Conservation (phyloP, 257 asterid genomes). For the Anisodus acutangulus region DNA sequence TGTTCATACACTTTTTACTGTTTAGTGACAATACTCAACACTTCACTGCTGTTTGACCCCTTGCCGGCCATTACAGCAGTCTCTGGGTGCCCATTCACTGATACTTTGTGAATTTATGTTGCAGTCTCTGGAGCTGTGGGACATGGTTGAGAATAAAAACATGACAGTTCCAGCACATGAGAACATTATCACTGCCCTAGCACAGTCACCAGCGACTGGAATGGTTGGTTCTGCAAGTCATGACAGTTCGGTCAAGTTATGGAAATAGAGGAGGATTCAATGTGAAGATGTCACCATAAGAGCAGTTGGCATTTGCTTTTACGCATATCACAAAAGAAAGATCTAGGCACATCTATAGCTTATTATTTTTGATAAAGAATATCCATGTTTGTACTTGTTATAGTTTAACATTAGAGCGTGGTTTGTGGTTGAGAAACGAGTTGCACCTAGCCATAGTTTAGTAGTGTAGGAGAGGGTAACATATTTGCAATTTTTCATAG, state of each 20-base stretch:
- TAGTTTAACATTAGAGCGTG: slow-evolving; percentile 17
- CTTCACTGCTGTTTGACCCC: not conserved
- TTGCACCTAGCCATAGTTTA: not conserved
- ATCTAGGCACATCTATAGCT: not conserved
- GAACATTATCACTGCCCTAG: slow-evolving; percentile 76
- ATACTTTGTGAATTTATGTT: slow-evolving; percentile 13
- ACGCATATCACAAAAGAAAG: not conserved
- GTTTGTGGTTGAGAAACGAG: not conserved
- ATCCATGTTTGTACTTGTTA: not conserved
- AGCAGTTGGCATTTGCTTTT: not conserved
- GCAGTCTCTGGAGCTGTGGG: slow-evolving; percentile 94
- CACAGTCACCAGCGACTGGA: slow-evolving; percentile 82
- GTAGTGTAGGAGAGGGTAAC: not conserved
- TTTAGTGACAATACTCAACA: not conserved
- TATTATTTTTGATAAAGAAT: not conserved
- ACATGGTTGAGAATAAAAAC: slow-evolving; percentile 85
- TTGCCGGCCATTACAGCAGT: not conserved
- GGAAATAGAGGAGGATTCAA: slow-evolving; percentile 59
- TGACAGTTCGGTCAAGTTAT: slow-evolving; percentile 84
- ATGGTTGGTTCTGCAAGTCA: slow-evolving; percentile 98
- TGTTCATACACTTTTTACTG: not conserved
- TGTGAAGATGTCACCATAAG: not conserved
- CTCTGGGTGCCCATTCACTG: not conserved
- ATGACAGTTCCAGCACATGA: slow-evolving; percentile 88
- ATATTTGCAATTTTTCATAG: not conserved